Conservation (phyloP, 441 rosid species). For the Mallotus repandus region DNA sequence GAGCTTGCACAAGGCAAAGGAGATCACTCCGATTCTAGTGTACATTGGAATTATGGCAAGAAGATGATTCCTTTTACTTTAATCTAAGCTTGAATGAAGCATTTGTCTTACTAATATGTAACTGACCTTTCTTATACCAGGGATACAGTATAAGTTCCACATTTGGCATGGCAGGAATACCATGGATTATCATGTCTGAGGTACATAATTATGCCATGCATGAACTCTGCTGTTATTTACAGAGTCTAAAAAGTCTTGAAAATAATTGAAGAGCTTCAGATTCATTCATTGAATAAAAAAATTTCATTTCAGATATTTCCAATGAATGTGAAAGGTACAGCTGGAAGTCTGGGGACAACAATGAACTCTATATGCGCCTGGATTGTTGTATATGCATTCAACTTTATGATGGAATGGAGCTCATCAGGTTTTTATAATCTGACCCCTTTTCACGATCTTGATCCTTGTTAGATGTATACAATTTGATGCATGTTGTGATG, state of each 20-base stretch:
- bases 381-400: conserved; percentile 43
- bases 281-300: no score
- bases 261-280: no score
- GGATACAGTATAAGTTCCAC: neutral
- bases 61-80: neutral
- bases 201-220: neutral
- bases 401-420: conserved; percentile 63
- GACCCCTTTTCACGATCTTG: neutral
- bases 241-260: no score
- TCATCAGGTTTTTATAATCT: conserved; percentile 36
- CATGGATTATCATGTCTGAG: conserved; percentile 29
- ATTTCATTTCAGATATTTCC: conserved; percentile 53
- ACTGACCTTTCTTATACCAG: neutral
- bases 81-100: neutral
- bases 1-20: conserved; percentile 17
- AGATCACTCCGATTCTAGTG: conserved; percentile 20
- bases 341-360: conserved; percentile 53
- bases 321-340: conserved; percentile 45
- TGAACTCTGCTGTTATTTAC: no score
- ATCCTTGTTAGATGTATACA: neutral
- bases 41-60: conserved; percentile 23
- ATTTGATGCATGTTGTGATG: neutral
- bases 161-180: conserved; percentile 24
- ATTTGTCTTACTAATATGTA: neutral
- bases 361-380: conserved; percentile 44